Conservation (phyloP, 257 asterid genomes). For the Perilla frutescens region DNA sequence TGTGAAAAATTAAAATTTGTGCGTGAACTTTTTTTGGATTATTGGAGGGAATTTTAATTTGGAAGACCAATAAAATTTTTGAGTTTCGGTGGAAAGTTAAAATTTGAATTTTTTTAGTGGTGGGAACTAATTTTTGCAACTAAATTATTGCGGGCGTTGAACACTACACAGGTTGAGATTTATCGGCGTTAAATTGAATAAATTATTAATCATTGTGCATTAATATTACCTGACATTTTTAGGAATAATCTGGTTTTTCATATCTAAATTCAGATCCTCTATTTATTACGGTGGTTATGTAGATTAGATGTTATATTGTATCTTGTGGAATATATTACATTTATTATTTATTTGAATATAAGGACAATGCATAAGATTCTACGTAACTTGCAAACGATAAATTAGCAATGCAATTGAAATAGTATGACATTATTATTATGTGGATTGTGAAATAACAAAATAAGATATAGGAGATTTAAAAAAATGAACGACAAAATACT, state of each 20-base stretch:
- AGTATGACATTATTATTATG: too few species aligned
- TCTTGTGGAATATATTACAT: background rate
- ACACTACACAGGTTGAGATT: too few species aligned
- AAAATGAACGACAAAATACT: too few species aligned
- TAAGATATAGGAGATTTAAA: too few species aligned
- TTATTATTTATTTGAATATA: too few species aligned
- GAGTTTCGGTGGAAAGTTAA: background rate
- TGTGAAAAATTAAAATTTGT: background rate
- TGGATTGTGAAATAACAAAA: too few species aligned
- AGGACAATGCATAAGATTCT: background rate
- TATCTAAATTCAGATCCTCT: background rate
- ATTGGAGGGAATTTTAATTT: conserved; percentile 11
- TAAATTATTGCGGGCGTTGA: background rate
- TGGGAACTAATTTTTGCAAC: background rate
- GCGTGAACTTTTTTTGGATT: background rate
- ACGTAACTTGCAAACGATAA: too few species aligned
- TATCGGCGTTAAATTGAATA: background rate
- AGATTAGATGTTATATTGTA: background rate
- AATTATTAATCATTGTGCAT: too few species aligned
- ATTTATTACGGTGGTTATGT: background rate
- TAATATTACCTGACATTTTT: too few species aligned
- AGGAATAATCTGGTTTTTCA: background rate
- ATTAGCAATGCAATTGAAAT: too few species aligned
- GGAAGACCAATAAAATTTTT: background rate
- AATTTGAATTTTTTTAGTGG: background rate